Conservation (phyloP, 2,329 filamentous ascomycete genomes). For the Scytalidium sp. region DNA sequence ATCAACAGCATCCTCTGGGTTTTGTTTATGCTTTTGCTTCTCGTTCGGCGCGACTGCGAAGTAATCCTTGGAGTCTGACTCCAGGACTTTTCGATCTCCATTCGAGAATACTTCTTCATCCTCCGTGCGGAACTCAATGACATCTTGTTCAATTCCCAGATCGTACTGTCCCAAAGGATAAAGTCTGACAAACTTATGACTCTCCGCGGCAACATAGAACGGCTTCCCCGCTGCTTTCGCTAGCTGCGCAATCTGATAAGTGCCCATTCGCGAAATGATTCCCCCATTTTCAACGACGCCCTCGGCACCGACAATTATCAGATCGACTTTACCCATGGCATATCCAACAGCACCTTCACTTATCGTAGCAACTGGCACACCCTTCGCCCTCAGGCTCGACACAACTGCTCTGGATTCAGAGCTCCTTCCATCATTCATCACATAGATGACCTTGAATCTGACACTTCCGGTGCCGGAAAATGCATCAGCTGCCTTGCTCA, state of each 20-base stretch:
- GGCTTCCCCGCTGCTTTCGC: constrained; percentile 66
- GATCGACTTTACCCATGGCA: constrained; percentile 70
- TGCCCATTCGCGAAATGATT: constrained; percentile 83
- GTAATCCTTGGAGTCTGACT: constrained; percentile 18
- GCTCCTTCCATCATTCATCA: constrained; percentile 53
- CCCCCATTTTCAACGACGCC: constrained; percentile 93
- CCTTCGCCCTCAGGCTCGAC: constrained; percentile 64
- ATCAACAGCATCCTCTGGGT: constrained; percentile 55
- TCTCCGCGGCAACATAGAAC: constrained; percentile 91
- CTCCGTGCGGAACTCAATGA: constrained; percentile 69
- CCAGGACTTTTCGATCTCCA: constrained; percentile 18
- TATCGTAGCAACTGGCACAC: constrained; percentile 81
- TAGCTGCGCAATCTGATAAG: constrained; percentile 80
- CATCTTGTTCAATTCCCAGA: constrained; percentile 73
- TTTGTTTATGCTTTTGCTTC: constrained; percentile 25
- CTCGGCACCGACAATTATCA: constrained; percentile 69
- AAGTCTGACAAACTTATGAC: constrained; percentile 91
- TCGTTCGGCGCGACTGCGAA: constrained; percentile 15
- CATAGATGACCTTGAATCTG: constrained; percentile 81
- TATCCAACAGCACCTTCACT: constrained; percentile 75
- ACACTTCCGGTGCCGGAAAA: constrained; percentile 50
- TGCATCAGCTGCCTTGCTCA: constrained; percentile 70
- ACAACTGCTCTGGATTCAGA: constrained; percentile 71
- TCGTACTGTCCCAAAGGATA: constrained; percentile 82
- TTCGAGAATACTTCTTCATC: constrained; percentile 42